Evolutionary conservation across 345 rosid species (phyloP), one percentile per base, ranked within the genome.

Genomic region (Eucalyptus regnans): DNA sequence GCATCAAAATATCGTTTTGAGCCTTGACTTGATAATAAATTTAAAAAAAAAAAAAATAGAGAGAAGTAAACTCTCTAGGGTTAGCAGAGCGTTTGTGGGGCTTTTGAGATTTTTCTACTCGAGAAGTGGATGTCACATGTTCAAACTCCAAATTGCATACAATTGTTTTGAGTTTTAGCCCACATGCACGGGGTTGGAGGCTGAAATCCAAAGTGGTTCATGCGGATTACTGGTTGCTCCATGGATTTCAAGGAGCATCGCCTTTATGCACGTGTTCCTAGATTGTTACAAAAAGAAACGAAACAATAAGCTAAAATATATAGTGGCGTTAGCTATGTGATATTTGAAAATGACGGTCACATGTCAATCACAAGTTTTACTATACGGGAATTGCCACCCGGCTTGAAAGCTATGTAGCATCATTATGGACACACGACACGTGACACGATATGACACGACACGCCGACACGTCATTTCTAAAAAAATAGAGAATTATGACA

Each of bases 381-480:
- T 2, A 2, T 50, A 50, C 6, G 16, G 51, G 2, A 50, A 50
- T 50, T 50, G 51, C 16, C 51, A 50, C 5, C 16, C 1, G 1
- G 6, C 51, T 13, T 50, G 16, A 50, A 50, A 50, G 51, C 51
- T 50, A 50, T 50, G 51, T 5, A 50, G 6, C 1, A 50, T 2
- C 1, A 0, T 12, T 12, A 49, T 49, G 5, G 50, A 50, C 6
- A 49, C 4, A 5, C 12, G 50, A 49, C 13, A 11, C 2, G 49
- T 4, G 6, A 49, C 5, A 4, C 15, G 6, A 50, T 0, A 50
- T 6, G 6, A 50, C 2, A 50, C 3, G 5, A 49, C 1, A 48
- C 13, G 0, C 16, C 16, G 0, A 50, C 51, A 50, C 0, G 6
- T 50, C 16, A 50, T 50, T 13, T 50, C 6, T 50, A 0, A 13